phyloP scores from a whole-genome alignment of 176 grass and related monocot species.

The Phoenix dactylifera region DNA sequence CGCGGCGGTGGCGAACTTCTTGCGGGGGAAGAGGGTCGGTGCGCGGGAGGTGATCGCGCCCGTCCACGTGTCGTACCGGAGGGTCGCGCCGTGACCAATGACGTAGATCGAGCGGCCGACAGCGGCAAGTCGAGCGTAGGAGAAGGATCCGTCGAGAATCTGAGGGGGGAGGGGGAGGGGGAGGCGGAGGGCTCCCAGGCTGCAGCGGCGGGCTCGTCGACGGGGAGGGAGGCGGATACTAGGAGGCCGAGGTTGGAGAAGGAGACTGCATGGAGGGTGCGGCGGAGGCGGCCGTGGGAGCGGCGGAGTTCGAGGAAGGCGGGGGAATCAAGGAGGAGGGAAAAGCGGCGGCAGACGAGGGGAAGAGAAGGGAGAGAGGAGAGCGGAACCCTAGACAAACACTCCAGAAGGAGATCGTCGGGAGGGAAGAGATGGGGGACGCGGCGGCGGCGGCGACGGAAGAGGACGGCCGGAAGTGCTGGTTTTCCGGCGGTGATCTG shows the following conservation, averaged over 20 bases:
- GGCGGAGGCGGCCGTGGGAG: constrained; percentile 31
- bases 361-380: constrained; percentile 28
- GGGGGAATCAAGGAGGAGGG: constrained; percentile 18
- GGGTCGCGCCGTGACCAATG: neutral
- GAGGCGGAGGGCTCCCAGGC: constrained; percentile 14
- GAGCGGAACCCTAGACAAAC: constrained; percentile 37
- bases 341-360: constrained; percentile 55
- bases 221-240: constrained; percentile 27
- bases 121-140: constrained; percentile 44
- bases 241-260: constrained; percentile 18
- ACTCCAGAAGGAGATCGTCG: constrained; percentile 66
- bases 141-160: constrained; percentile 24
- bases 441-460: neutral
- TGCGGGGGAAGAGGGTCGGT: too few species aligned
- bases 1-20: too few species aligned
- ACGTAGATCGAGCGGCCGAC: constrained; percentile 46
- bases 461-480: too few species aligned
- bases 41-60: too few species aligned
- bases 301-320: constrained; percentile 48
- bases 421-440: constrained; percentile 24
- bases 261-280: constrained; percentile 38
- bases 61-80: too few species aligned
- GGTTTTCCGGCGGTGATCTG: too few species aligned
- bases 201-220: neutral
- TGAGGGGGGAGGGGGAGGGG: neutral